Conservation (phyloP, 2,329 filamentous ascomycete genomes). For the Alternaria triticina region DNA sequence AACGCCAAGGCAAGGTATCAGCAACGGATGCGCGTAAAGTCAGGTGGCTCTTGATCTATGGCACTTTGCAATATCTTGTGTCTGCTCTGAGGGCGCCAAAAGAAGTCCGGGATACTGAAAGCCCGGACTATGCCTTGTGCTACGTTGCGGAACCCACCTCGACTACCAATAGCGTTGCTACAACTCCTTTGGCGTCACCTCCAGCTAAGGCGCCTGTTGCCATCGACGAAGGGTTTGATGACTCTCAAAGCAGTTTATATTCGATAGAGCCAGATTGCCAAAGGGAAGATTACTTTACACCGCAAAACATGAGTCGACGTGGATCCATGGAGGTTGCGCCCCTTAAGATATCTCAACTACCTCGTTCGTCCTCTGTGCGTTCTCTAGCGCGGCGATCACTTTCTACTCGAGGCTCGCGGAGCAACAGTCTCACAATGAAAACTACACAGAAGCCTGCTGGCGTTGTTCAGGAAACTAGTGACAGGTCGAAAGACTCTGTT, state of each 20-base stretch:
- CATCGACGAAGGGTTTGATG: conserved; percentile 21
- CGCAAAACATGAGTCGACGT: conserved; percentile 31
- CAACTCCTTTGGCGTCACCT: conserved; percentile 17
- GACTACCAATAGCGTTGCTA: conserved; percentile 26
- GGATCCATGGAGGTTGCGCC: conserved; percentile 40
- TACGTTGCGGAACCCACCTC: conserved; percentile 53
- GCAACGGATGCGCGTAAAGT: conserved; percentile 75
- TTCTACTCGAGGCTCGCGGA: conserved; percentile 34
- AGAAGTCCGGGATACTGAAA: conserved; percentile 65
- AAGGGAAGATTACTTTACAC: conserved; percentile 48
- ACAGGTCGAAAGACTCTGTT: conserved; percentile 39
- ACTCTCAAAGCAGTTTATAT: conserved; percentile 8
- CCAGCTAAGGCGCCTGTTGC: conserved; percentile 20
- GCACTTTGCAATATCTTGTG: conserved; percentile 73
- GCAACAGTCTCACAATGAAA: conserved; percentile 37
- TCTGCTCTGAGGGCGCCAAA: conserved; percentile 66
- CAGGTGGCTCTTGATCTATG: conserved; percentile 79
- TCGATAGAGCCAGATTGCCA: conserved; percentile 56
- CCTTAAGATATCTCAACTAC: conserved; percentile 30
- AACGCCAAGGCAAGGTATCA: conserved; percentile 63
- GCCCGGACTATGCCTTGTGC: conserved; percentile 66
- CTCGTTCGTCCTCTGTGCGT: conserved; percentile 45
- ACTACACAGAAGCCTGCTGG: conserved; percentile 43
- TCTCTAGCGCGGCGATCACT: conserved; percentile 40
- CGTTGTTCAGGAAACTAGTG: conserved; percentile 48